Base-by-base conservation (phyloP, 2,329 filamentous ascomycete genomes). In the Hypoxylon sp. region DNA sequence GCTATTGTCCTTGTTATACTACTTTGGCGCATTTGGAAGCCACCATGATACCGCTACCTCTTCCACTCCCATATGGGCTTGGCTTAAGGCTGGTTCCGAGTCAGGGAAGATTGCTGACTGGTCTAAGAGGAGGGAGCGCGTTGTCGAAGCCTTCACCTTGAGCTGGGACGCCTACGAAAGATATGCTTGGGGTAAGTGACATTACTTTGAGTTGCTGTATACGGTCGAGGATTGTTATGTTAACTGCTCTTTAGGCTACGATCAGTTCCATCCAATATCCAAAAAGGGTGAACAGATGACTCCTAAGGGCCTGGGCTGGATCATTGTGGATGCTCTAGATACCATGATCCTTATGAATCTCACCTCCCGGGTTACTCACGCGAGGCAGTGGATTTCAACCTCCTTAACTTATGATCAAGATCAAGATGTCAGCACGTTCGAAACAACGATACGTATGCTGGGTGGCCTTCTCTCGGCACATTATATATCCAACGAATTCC, bases 311-410 rank as follows among this genome's bases (percentile, higher is more conserved):
- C 86, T 99, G 81, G 96, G 96, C 31, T 99, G 97, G 96, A 98
- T 98, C 76, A 98, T 99, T 69, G 91, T 99, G 64, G 96, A 99
- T 82, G 90, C 95, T 11, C 84, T 99, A 70, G 96, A 99, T 80
- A 99, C 96, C 0, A 88, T 98, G 86, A 99, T 99, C 83, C 85
- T 99, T 68, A 99, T 99, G 96, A 98, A 98, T 79, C 85, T 97
- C 72, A 98, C 95, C 13, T 92, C 90, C 33, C 90, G 95, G 69
- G 86, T 99, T 42, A 87, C 90, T 40, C 90, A 97, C 76, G 95
- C 96, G 30, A 88, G 95, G 62, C 89, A 97, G 77, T 99, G 96
- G 96, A 89, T 99, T 53, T 86, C 92, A 1, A 91, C 89, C 3
- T 90, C 90, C 6, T 82, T 98, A 70, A 91, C 90, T 10, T 98